Evolutionary conservation across 164 flowering plant genomes (phyloP), one percentile per base, ranked within the genome.

Genomic region (Euptelea pleiosperma): DNA sequence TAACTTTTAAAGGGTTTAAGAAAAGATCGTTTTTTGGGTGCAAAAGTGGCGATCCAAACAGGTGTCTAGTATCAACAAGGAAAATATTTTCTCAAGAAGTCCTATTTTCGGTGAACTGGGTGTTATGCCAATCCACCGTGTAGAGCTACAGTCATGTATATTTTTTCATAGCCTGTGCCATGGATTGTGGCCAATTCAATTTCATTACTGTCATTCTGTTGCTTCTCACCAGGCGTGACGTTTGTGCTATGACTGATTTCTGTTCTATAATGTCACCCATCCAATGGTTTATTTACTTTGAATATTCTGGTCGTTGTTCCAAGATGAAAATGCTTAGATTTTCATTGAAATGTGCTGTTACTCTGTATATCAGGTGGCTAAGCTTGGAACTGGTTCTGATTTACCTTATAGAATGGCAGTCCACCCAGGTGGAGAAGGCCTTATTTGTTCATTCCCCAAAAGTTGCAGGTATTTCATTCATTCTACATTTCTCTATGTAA

Each of bases 391-490:
- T 28, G 88, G 72, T 37, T 61, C 71, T 43, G 89, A 88, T 55
- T 65, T 88, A 73, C 97, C 99, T 24, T 93, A 91, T 60, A 84
- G 97, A 72, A 82, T 91, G 79, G 82, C 87, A 21, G 86, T 91
- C 37, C 96, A 88, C 49, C 97, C 99, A 0, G 61, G 75, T 6
- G 97, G 95, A 42, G 88, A 90, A 61, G 96, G 99, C 4, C 33
- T 91, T 57, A 70, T 93, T 21, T 88, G 96, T 71, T 72, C 95
- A 15, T 66, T 86, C 46, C 86, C 87, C 8, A 72, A 85, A 15
- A 69, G 80, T 68, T 86, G 97, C 83, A 79, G 84, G 98, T 91
- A 60, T 49, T 29, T 51, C 31, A 31, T 40, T 26, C 30, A 46
- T 29, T 33, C 52, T 25, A 25, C n/a, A 1, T 8, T 8, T 8